Evolutionary conservation across 2,329 filamentous ascomycete genomes (phyloP).

Genomic region (Aspergillus caelatus): DNA sequence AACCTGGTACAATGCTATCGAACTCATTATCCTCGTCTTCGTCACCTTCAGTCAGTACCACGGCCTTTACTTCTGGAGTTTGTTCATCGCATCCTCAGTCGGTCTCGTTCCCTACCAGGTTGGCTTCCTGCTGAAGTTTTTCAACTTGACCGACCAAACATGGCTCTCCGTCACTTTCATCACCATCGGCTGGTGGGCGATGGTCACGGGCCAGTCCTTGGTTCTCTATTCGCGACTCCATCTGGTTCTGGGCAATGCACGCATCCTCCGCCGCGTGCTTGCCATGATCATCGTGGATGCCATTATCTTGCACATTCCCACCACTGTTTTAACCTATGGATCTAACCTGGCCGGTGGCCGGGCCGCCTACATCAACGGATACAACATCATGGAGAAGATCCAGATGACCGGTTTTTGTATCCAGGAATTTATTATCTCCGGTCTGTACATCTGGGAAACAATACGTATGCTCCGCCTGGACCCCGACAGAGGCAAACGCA

Average conservation of each 20-base stretch:
- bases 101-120: constrained; percentile 51
- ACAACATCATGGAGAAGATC: constrained; percentile 56
- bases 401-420: constrained; percentile 61
- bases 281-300: constrained; percentile 52
- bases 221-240: constrained; percentile 56
- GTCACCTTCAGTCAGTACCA: constrained; percentile 51
- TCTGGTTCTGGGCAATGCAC: constrained; percentile 45
- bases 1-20: constrained; percentile 54
- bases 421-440: constrained; percentile 58
- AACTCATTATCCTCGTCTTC: constrained; percentile 53
- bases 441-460: constrained; percentile 58
- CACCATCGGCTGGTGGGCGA: constrained; percentile 50
- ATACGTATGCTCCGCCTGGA: constrained; percentile 54
- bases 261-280: constrained; percentile 44
- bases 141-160: constrained; percentile 36
- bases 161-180: constrained; percentile 48
- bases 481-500: constrained; percentile 44
- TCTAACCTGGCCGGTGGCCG: constrained; percentile 36
- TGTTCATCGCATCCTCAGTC: constrained; percentile 47
- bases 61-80: constrained; percentile 55
- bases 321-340: constrained; percentile 49
- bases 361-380: constrained; percentile 36
- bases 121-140: constrained; percentile 53
- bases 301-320: constrained; percentile 49
- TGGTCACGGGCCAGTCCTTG: constrained; percentile 53